A percentile compares a stretch with the other conserved stretches of the same genome.
These are phyloP conservation scores for Thelonectria blattea DNA, from an alignment of 2,329 filamentous ascomycete genomes.

Conservation along the genomic window DNA sequence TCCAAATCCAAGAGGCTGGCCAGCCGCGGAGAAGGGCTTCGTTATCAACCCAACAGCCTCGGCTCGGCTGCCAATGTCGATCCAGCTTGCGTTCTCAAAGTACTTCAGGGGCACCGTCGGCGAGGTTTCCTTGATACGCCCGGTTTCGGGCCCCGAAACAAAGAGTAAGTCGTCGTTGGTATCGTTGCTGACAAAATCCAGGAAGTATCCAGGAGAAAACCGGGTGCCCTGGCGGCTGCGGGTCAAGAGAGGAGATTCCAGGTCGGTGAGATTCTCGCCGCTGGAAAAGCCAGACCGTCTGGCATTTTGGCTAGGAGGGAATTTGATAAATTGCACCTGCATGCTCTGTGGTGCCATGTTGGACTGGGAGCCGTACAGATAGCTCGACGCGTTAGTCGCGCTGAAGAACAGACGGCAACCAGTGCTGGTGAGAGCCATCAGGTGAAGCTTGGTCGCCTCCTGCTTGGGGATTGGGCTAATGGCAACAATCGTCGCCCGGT, in stretches of 20 bases:
- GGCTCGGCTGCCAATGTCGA: slow-evolving; percentile 74
- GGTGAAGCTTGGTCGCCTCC: slow-evolving; percentile 82
- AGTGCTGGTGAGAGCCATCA: slow-evolving; percentile 89
- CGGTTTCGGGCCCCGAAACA: slow-evolving; percentile 85
- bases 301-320: slow-evolving; percentile 67
- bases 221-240: slow-evolving; percentile 60
- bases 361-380: slow-evolving; percentile 65
- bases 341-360: slow-evolving; percentile 84
- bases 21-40: slow-evolving; percentile 71
- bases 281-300: slow-evolving; percentile 41
- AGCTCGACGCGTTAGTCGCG: slow-evolving; percentile 78
- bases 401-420: slow-evolving; percentile 93
- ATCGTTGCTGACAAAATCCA: slow-evolving; percentile 76
- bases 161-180: slow-evolving; percentile 74
- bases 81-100: slow-evolving; percentile 80
- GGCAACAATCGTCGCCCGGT: slow-evolving; percentile 76
- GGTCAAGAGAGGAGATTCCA: slow-evolving; percentile 56
- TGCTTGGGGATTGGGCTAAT: slow-evolving; percentile 82
- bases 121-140: slow-evolving; percentile 72
- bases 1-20: slow-evolving; percentile 78
- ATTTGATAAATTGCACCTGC: slow-evolving; percentile 97
- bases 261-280: slow-evolving; percentile 52
- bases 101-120: slow-evolving; percentile 63
- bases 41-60: slow-evolving; percentile 82
- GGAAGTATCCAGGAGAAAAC: slow-evolving; percentile 89